Conservation (phyloP, 2,329 filamentous ascomycete genomes). For the Alternaria viburni region DNA sequence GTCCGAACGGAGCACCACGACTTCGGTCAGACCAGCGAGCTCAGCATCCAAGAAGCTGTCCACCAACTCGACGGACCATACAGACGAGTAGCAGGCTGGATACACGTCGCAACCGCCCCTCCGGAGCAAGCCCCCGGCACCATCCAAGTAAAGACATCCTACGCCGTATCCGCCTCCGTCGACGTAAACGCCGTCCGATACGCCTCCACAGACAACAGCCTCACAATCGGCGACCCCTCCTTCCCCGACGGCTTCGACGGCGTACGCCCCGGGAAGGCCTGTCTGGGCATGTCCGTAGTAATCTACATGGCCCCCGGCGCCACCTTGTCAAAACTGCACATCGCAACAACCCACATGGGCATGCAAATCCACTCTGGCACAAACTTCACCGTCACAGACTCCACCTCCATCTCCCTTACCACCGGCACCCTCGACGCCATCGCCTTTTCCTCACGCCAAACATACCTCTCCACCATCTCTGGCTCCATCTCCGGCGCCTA, state of each 20-base stretch:
- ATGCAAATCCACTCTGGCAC: conserved; percentile 45
- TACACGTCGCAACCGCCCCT: conserved; percentile 46
- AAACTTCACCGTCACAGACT: conserved; percentile 41
- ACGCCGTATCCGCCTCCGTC: conserved; percentile 46
- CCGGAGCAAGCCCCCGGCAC: conserved; percentile 44
- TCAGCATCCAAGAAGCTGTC: conserved; percentile 39
- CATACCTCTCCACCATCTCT: conserved; percentile 48
- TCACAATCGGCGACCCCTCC: conserved; percentile 36
- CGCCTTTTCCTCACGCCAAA: conserved; percentile 47
- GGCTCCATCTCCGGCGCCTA: conserved; percentile 52
- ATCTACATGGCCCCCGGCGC: conserved; percentile 46
- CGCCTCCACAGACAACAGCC: conserved; percentile 22
- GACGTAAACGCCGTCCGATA: conserved; percentile 40
- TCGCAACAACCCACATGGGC: conserved; percentile 47
- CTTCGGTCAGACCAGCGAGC: conserved; percentile 29
- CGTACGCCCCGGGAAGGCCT: conserved; percentile 32
- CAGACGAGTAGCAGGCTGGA: conserved; percentile 47
- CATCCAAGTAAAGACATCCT: conserved; percentile 44
- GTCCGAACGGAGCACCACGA: conserved; percentile 38
- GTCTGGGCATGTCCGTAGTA: conserved; percentile 47
- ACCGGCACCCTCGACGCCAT: conserved; percentile 44
- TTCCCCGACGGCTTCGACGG: conserved; percentile 34
- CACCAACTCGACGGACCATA: conserved; percentile 41
- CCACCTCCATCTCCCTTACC: conserved; percentile 41
- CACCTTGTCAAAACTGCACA: conserved; percentile 41